Conservation (phyloP, 345 rosid genomes). For the Bruguiera sexangula region DNA sequence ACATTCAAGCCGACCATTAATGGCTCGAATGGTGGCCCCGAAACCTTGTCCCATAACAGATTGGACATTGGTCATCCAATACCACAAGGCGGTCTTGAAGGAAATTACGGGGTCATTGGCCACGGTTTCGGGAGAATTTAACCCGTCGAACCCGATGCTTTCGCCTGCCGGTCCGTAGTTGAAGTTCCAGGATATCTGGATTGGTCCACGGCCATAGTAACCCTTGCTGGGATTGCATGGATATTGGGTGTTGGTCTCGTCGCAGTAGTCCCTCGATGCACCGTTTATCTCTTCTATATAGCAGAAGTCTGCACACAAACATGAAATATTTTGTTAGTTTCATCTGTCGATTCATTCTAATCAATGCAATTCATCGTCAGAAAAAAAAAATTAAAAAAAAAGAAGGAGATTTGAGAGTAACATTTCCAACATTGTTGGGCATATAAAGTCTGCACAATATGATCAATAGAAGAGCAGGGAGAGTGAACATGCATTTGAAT, state of each 20-base stretch:
- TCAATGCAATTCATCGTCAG: too few relatives aligned
- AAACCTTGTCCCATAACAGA: conserved; percentile 40
- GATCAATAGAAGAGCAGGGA: too few relatives aligned
- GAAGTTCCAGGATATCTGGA: conserved; percentile 54
- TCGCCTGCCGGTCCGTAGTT: conserved; percentile 48
- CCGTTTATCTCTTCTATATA: conserved; percentile 55
- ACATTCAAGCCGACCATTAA: conserved; percentile 43
- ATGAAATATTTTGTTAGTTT: background rate
- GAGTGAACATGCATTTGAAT: too few relatives aligned
- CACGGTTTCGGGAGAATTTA: conserved; percentile 41
- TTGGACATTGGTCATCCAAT: conserved; percentile 42
- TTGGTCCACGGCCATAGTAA: conserved; percentile 46
- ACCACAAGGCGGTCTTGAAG: conserved; percentile 48
- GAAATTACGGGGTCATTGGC: conserved; percentile 37
- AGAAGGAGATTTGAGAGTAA: background rate
- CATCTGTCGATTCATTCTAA: too few relatives aligned
- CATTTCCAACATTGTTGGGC: too few relatives aligned
- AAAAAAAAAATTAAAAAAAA: background rate
- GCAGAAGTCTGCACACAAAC: conserved; percentile 55
- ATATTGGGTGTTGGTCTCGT: conserved; percentile 36
- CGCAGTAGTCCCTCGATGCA: conserved; percentile 46
- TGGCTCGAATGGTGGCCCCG: conserved; percentile 49
- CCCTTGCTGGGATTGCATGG: conserved; percentile 51
- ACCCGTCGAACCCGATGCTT: conserved; percentile 35
- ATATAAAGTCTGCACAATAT: too few relatives aligned